These are phyloP conservation scores for Penicillium sp. DNA, from an alignment of 2,329 filamentous ascomycete species.

Conservation along the genomic window DNA sequence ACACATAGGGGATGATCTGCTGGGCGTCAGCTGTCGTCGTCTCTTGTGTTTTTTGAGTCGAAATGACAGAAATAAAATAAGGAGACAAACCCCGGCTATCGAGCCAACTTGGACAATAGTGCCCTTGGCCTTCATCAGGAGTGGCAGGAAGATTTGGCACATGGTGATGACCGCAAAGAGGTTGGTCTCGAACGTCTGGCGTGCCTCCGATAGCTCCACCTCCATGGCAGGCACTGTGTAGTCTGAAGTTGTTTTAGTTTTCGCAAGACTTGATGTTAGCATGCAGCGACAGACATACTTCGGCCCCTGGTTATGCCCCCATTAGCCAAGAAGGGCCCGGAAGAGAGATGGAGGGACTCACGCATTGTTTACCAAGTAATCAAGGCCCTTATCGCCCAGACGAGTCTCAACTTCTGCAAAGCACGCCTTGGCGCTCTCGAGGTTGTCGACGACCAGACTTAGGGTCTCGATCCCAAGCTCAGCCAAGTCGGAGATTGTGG, in stretches of 20 bases:
- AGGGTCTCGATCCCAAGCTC: conserved; percentile 55
- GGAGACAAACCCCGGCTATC: conserved; percentile 37
- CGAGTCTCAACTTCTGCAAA: conserved; percentile 47
- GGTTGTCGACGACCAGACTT: conserved; percentile 52
- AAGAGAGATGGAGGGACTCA: conserved; percentile 23
- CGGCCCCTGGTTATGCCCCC: conserved; percentile 24
- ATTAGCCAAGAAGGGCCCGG: conserved; percentile 1
- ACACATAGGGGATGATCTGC: conserved; percentile 45
- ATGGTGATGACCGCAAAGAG: conserved; percentile 58
- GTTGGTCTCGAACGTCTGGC: conserved; percentile 53
- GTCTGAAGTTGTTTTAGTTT: conserved; percentile 36
- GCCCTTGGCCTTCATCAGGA: conserved; percentile 49
- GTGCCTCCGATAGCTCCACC: conserved; percentile 49
- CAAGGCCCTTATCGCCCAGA: conserved; percentile 50
- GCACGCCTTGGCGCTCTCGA: conserved; percentile 50
- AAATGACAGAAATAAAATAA: not conserved
- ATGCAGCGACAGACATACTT: conserved; percentile 25
- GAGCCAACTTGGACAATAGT: conserved; percentile 48
- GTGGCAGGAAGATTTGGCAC: conserved; percentile 55
- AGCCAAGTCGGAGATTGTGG: conserved; percentile 49
- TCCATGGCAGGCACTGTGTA: conserved; percentile 59
- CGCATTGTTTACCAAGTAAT: conserved; percentile 60
- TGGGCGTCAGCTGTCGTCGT: not conserved
- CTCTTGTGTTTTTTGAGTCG: too few relatives aligned
- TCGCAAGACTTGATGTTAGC: not conserved